Percentiles rank a stretch among this genome's conserved stretches.
phyloP scores from a whole-genome alignment of 2,329 filamentous ascomycete genomes.

The Passalora sequoiae region DNA sequence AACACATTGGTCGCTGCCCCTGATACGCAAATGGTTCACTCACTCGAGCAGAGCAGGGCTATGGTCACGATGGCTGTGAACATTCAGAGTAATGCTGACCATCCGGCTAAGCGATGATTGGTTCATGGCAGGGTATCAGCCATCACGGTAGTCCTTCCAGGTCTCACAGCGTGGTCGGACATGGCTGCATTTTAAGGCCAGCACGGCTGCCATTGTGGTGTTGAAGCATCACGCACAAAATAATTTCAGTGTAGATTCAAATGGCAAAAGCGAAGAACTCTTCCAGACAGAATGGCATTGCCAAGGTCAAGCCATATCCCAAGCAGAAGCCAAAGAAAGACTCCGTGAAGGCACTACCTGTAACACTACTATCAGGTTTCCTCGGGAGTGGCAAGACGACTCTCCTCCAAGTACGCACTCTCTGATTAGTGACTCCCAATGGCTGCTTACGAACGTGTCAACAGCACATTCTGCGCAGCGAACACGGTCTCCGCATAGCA shows the following conservation, averaged over 20 bases:
- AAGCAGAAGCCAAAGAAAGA: constrained; percentile 7
- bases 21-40: too few species aligned
- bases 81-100: neutral
- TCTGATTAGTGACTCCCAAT: neutral
- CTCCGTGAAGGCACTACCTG: constrained; percentile 44
- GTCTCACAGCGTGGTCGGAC: neutral
- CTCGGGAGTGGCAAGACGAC: constrained; percentile 67
- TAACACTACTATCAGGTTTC: constrained; percentile 58
- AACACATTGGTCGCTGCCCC: too few species aligned
- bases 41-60: too few species aligned
- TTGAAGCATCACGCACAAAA: neutral
- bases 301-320: constrained; percentile 7
- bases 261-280: constrained; percentile 19
- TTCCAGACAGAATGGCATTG: constrained; percentile 11
- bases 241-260: neutral
- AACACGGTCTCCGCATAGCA: constrained; percentile 64
- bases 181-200: neutral
- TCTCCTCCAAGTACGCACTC: constrained; percentile 1
- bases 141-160: neutral
- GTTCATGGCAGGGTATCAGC: too few species aligned
- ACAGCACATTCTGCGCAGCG: constrained; percentile 61
- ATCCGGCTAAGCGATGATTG: too few species aligned
- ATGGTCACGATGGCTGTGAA: neutral
- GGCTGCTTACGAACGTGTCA: constrained; percentile 41
- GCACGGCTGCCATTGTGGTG: neutral